These are phyloP conservation scores for Coriaria nepalensis DNA, from an alignment of 306 rosid genomes.

Conservation along the genomic window DNA sequence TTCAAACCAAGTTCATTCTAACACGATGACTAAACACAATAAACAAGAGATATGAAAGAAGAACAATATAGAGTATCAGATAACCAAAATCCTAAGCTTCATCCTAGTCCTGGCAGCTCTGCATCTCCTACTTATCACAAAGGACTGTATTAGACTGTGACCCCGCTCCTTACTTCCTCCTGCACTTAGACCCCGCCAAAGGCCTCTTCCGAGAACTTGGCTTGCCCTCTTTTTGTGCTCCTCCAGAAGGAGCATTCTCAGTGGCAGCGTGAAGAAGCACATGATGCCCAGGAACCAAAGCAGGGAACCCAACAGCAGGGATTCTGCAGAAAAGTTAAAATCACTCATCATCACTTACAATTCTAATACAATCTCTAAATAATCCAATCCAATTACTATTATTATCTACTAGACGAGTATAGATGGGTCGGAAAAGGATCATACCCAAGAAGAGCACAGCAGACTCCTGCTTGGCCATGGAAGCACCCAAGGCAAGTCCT, in stretches of 20 bases:
- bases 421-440: conserved; percentile 13
- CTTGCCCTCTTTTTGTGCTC: conserved; percentile 25
- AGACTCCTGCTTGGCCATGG: conserved; percentile 92
- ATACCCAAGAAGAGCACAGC: conserved; percentile 98
- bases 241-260: conserved; percentile 23
- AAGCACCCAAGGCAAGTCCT: conserved; percentile 55
- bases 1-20: too few relatives aligned
- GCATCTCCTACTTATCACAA: conserved; percentile 51
- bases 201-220: conserved; percentile 32
- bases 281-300: conserved; percentile 75
- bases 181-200: conserved; percentile 23
- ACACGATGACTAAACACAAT: too few relatives aligned
- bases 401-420: neutral
- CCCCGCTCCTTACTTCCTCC: conserved; percentile 26
- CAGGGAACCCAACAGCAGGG: conserved; percentile 99
- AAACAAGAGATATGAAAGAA: too few relatives aligned
- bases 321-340: conserved; percentile 39
- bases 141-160: conserved; percentile 19
- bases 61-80: neutral
- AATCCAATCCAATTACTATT: neutral
- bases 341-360: conserved; percentile 11
- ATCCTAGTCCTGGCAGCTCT: conserved; percentile 61
- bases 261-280: conserved; percentile 46
- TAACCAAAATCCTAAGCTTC: conserved; percentile 23
- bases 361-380: neutral